Conservation (phyloP, 176 grass and related monocot species). For the Oryza glaberrima region DNA sequence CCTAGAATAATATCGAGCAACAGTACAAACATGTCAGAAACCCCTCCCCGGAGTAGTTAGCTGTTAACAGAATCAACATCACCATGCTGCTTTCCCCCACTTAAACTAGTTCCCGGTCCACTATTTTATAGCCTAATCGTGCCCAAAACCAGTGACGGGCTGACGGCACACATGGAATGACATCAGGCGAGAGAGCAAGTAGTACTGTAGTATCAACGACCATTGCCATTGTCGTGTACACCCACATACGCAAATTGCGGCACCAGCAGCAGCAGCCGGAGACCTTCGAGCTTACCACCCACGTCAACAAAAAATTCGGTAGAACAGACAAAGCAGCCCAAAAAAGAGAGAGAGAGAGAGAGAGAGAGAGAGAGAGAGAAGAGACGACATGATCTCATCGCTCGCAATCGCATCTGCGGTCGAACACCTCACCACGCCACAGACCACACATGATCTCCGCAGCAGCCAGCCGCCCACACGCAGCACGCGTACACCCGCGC, state of each 20-base stretch:
- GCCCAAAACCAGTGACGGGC: background rate
- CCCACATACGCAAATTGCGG: constrained; percentile 10
- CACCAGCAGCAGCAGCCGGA: constrained; percentile 12
- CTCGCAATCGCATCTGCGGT: background rate
- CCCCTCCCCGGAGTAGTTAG: background rate
- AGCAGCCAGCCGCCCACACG: constrained; percentile 16
- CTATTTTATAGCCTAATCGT: constrained; percentile 2
- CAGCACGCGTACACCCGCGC: constrained; percentile 14
- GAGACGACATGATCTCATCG: background rate
- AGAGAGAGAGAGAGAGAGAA: background rate
- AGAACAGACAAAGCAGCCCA: background rate
- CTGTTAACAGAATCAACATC: background rate
- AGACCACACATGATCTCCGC: background rate
- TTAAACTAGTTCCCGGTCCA: background rate
- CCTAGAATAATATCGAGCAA: background rate
- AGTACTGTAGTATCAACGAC: background rate
- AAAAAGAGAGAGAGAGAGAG: background rate
- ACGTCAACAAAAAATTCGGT: background rate
- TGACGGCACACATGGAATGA: background rate
- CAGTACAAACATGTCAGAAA: background rate
- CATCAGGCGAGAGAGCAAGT: background rate
- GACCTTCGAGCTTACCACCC: constrained; percentile 23
- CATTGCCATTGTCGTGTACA: background rate
- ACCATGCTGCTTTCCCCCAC: background rate
- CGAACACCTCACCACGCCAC: background rate